Evolutionary conservation across 331 rosid species (phyloP), one percentile per base, ranked within the genome.

Genomic region (Cydonia oblonga): DNA sequence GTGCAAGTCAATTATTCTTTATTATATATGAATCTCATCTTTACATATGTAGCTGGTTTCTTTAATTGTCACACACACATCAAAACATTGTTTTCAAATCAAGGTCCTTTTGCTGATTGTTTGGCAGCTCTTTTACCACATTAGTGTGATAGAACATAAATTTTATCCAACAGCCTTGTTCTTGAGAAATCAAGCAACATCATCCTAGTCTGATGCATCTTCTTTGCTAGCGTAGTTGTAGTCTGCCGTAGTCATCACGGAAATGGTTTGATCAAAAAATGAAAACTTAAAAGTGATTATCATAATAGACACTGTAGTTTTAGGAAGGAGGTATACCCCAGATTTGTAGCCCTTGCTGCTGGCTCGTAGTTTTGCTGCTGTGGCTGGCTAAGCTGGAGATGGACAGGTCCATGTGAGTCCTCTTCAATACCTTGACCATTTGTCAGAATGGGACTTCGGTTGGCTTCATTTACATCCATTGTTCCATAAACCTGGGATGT

Each of bases 331-430:
- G 63, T 79, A 51, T 91, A 91, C 98, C 97, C 96, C 76, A 88
- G 65, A 74, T 81, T 72, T 79, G 90, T 75, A 32, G 87, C 81
- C 74, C 79, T 81, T 22, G 84, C 76, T 66, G 86, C 72, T 75
- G 80, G 66, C 76, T 85, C 77, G 18, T 77, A 42, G 69, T 75
- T 72, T 64, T 86, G 85, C 52, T 78, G 87, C 73, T 84, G 89
- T 75, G 97, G 99, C 79, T 89, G 99, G 86, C 92, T 83, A 72
- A 95, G 96, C 79, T 89, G 99, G 92, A 95, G 97, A 80, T 79
- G 81, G 72, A 91, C 89, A 4, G 96, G 86, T n/a, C 76, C 85
- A 30, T 83, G 75, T 46, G 87, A 78, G 77, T 88, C 89, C 68
- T 91, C 90, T 80, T 77, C 86, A 40, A 83, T 77, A 69, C 81